phyloP scores from a whole-genome alignment of 2,329 filamentous ascomycete genomes.

The Colletotrichum scovillei region DNA sequence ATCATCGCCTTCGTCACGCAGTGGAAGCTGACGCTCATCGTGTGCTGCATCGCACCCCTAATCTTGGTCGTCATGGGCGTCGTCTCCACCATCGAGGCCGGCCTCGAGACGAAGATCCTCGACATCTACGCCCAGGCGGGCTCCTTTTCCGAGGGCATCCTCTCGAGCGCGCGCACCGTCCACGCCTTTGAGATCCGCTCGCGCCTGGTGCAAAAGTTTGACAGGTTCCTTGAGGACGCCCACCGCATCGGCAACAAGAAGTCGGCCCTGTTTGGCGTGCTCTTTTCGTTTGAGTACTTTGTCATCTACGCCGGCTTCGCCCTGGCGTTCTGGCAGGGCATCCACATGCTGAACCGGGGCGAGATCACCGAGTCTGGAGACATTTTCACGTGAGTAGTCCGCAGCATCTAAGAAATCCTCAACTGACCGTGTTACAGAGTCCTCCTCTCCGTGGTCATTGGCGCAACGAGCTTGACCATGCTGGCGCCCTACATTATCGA shows the following conservation, averaged over 20 bases:
- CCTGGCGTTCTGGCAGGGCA: slow-evolving; percentile 58
- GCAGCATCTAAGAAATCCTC: too few relatives aligned
- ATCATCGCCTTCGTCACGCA: slow-evolving; percentile 52
- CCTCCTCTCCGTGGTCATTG: slow-evolving; percentile 52
- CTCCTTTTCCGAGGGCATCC: slow-evolving; percentile 49
- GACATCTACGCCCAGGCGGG: slow-evolving; percentile 48
- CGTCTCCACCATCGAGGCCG: slow-evolving; percentile 41
- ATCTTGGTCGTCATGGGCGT: slow-evolving; percentile 46
- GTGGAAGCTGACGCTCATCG: slow-evolving; percentile 58
- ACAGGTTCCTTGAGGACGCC: slow-evolving; percentile 50
- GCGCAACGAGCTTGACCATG: slow-evolving; percentile 48
- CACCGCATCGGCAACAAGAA: slow-evolving; percentile 51
- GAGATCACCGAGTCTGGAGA: slow-evolving; percentile 50
- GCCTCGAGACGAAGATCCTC: slow-evolving; percentile 48
- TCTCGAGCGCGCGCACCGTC: slow-evolving; percentile 52
- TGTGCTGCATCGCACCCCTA: slow-evolving; percentile 45
- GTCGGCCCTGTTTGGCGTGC: slow-evolving; percentile 48
- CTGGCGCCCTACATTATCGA: slow-evolving; percentile 51
- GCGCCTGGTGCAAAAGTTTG: slow-evolving; percentile 52
- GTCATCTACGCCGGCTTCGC: slow-evolving; percentile 56
- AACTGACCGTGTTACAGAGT: slow-evolving; percentile 41
- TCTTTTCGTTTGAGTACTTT: slow-evolving; percentile 53
- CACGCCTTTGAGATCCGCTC: slow-evolving; percentile 56
- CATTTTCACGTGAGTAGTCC: slow-evolving; percentile 50
- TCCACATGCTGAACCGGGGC: slow-evolving; percentile 49